Percentiles rank a stretch among this genome's conserved stretches.
These are phyloP conservation scores for Yamagishiella unicocca DNA, from an alignment of 139 green algal species.

Conservation along the genomic window DNA sequence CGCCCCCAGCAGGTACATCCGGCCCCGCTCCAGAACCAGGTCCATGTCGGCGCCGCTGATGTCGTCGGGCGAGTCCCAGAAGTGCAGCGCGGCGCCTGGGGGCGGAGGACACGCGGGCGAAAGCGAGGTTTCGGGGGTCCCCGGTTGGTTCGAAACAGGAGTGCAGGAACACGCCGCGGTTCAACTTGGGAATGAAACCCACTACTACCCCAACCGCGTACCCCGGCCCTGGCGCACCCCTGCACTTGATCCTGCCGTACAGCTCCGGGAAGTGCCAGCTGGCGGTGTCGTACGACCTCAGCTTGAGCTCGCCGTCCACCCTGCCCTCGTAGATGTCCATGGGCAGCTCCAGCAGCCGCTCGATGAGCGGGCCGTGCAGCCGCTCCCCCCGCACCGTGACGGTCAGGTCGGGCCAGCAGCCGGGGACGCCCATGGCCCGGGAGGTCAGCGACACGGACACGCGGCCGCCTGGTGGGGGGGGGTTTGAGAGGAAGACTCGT, in stretches of 20 bases:
- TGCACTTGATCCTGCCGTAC: constrained; percentile 67
- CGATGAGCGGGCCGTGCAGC: constrained; percentile 86
- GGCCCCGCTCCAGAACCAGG: constrained; percentile 91
- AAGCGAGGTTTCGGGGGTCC: no score
- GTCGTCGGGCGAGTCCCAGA: constrained; percentile 95
- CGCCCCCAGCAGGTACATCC: constrained; percentile 94
- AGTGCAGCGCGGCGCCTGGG: constrained; percentile 85
- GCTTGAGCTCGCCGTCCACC: constrained; percentile 80
- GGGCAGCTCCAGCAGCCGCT: constrained; percentile 91
- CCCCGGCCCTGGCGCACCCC: background rate
- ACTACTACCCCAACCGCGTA: background rate
- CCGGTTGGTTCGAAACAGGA: no score
- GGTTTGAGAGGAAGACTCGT: no score
- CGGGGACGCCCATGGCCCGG: constrained; percentile 50
- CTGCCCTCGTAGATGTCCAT: constrained; percentile 88
- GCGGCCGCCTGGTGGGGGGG: constrained; percentile 52
- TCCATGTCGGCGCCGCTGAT: constrained; percentile 83
- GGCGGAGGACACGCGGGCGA: no score
- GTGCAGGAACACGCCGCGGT: no score
- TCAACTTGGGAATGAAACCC: background rate
- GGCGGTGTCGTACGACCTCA: constrained; percentile 65
- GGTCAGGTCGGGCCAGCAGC: constrained; percentile 57
- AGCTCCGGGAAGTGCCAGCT: constrained; percentile 89
- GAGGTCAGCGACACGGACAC: constrained; percentile 70
- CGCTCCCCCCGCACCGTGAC: constrained; percentile 65